phyloP scores from a whole-genome alignment of 2,329 filamentous ascomycete species.

The Colletotrichum liaoningense region DNA sequence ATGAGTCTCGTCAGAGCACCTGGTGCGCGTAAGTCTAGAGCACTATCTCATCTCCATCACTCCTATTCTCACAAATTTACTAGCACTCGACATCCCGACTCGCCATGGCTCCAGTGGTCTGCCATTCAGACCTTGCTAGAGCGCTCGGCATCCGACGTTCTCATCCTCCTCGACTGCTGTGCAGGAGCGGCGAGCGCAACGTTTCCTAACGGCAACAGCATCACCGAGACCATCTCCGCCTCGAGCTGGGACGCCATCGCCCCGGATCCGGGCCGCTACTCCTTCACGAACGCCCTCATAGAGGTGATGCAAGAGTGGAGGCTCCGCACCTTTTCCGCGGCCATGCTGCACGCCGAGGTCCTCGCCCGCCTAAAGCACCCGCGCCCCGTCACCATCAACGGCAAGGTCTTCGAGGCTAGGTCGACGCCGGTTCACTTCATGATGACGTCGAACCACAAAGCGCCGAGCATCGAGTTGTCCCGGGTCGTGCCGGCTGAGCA shows the following conservation, averaged over 20 bases:
- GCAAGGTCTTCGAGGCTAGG: constrained; percentile 67
- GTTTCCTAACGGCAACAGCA: constrained; percentile 67
- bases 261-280: constrained; percentile 68
- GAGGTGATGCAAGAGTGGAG: constrained; percentile 70
- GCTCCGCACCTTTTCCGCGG: constrained; percentile 65
- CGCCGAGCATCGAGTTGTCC: constrained; percentile 67
- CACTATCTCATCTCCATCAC: background rate
- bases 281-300: constrained; percentile 69
- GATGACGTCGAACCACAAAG: constrained; percentile 71
- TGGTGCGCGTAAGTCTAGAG: constrained; percentile 65
- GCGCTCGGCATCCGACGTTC: constrained; percentile 66
- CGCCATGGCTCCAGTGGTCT: constrained; percentile 70
- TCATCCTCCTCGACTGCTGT: constrained; percentile 70
- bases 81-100: constrained; percentile 62
- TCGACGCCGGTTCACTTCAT: constrained; percentile 72
- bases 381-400: constrained; percentile 67
- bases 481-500: constrained; percentile 48
- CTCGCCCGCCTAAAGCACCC: constrained; percentile 71
- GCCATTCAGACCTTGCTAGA: constrained; percentile 70
- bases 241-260: constrained; percentile 72
- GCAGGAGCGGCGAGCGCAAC: constrained; percentile 70
- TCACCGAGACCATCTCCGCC: constrained; percentile 71
- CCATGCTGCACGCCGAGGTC: constrained; percentile 71
- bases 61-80: background rate
- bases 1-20: constrained; percentile 69